Conservation (phyloP, 2,329 filamentous ascomycete species). For the Cytospora paraplurivora region DNA sequence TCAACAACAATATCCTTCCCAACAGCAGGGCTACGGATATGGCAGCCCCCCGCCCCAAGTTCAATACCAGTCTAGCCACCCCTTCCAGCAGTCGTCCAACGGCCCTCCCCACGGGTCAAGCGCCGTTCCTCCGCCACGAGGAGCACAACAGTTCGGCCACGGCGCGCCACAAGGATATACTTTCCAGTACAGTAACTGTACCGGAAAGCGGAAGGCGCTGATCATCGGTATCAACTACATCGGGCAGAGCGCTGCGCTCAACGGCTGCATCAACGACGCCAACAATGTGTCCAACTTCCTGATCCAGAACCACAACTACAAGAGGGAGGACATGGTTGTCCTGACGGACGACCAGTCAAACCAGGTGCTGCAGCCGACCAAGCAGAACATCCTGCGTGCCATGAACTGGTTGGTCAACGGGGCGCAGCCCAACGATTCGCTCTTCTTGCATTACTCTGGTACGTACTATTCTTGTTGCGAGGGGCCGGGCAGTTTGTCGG, state of each 20-base stretch:
- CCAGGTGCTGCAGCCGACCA: conserved; percentile 72
- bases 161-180: conserved; percentile 69
- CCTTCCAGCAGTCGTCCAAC: conserved; percentile 43
- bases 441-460: conserved; percentile 79
- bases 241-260: conserved; percentile 68
- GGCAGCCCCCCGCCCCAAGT: conserved; percentile 36
- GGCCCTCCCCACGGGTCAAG: conserved; percentile 44
- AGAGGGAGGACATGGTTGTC: conserved; percentile 77
- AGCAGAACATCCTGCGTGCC: conserved; percentile 71
- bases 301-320: conserved; percentile 68
- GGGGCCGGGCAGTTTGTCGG: neutral
- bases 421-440: conserved; percentile 71
- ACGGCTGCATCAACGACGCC: conserved; percentile 80
- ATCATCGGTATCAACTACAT: conserved; percentile 84
- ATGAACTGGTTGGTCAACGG: conserved; percentile 76
- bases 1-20: conserved; percentile 19
- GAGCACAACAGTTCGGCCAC: conserved; percentile 62
- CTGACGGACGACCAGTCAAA: conserved; percentile 75
- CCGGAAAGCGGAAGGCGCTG: conserved; percentile 71
- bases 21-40: conserved; percentile 26
- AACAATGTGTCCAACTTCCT: conserved; percentile 75
- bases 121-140: conserved; percentile 49
- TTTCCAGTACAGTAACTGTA: conserved; percentile 77
- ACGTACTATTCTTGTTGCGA: conserved; percentile 29
- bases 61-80: conserved; percentile 34